A percentile compares a stretch with the other conserved stretches of the same genome.
phyloP scores from a whole-genome alignment of 768 basidiomycete genomes.

The Macrolepiota albuminosa region DNA sequence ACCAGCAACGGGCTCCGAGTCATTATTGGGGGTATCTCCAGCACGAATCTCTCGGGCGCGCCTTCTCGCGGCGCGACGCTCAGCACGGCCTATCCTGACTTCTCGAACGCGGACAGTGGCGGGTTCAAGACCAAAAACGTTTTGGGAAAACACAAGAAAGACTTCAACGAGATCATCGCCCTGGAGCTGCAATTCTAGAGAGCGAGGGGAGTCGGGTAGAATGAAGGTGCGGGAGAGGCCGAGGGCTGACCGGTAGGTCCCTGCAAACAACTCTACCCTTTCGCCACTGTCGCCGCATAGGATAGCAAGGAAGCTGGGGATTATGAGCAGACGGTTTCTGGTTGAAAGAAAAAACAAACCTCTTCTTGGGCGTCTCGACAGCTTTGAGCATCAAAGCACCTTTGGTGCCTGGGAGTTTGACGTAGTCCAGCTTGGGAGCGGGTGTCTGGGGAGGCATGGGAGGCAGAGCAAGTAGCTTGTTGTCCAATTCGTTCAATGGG shows the following conservation, averaged over 20 bases:
- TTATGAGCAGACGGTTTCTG: not conserved
- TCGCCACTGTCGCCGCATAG: conserved; percentile 90
- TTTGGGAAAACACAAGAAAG: conserved; percentile 86
- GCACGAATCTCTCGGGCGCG: conserved; percentile 66
- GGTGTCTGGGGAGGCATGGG: conserved; percentile 47
- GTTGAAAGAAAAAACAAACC: conserved; percentile 36
- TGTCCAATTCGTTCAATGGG: conserved; percentile 33
- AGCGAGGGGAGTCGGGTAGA: conserved; percentile 84
- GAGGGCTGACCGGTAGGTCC: conserved; percentile 84
- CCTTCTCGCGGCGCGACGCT: conserved; percentile 78
- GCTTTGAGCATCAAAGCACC: conserved; percentile 80
- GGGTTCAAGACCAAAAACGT: conserved; percentile 88
- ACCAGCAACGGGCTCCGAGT: conserved; percentile 36
- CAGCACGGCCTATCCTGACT: conserved; percentile 85
- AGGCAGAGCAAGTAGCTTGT: conserved; percentile 23
- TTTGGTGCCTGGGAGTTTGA: conserved; percentile 90
- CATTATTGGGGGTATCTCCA: conserved; percentile 40
- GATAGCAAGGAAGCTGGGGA: conserved; percentile 79
- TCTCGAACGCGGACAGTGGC: conserved; percentile 93
- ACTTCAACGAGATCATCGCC: conserved; percentile 92
- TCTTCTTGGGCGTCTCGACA: conserved; percentile 87
- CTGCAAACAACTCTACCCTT: conserved; percentile 91
- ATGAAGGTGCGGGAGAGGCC: conserved; percentile 92
- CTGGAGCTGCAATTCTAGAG: conserved; percentile 82
- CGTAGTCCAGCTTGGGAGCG: conserved; percentile 85